Conservation (phyloP, 2,329 filamentous ascomycete species). For the Ophiostoma populinum region DNA sequence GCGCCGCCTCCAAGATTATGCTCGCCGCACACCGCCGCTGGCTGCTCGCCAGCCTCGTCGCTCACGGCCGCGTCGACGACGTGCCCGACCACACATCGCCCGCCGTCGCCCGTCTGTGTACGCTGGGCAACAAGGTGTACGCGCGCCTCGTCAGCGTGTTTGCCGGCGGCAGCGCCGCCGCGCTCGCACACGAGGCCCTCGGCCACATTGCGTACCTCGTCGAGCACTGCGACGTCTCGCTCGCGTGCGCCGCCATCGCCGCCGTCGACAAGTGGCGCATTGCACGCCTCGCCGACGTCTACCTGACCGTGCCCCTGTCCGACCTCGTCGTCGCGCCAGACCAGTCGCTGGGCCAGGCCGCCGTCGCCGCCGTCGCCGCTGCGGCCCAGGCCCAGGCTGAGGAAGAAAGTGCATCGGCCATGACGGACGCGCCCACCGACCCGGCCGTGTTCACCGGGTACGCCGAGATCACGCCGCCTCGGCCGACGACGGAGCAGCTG, state of each 20-base stretch:
- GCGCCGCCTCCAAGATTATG: conserved; percentile 58
- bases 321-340: too few species aligned
- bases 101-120: conserved; percentile 37
- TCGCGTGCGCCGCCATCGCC: conserved; percentile 10
- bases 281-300: conserved; percentile 53
- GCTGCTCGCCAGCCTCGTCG: conserved; percentile 59
- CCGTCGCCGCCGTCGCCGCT: too few species aligned
- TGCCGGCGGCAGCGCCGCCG: neutral
- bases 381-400: too few species aligned
- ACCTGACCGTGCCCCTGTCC: conserved; percentile 45
- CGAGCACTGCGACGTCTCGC: conserved; percentile 10
- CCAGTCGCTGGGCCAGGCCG: too few species aligned
- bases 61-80: conserved; percentile 36
- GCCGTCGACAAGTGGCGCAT: conserved; percentile 65
- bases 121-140: conserved; percentile 50
- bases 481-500: conserved; percentile 49
- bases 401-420: too few species aligned
- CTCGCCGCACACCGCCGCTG: conserved; percentile 85
- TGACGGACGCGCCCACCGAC: too few species aligned
- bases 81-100: conserved; percentile 38
- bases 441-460: too few species aligned
- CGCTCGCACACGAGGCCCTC: neutral
- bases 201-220: neutral
- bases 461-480: too few species aligned
- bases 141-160: conserved; percentile 40